Evolutionary conservation across 2,329 filamentous ascomycete genomes (phyloP), one percentile per base, ranked within the genome.

Genomic region (Cladosporium sp.): DNA sequence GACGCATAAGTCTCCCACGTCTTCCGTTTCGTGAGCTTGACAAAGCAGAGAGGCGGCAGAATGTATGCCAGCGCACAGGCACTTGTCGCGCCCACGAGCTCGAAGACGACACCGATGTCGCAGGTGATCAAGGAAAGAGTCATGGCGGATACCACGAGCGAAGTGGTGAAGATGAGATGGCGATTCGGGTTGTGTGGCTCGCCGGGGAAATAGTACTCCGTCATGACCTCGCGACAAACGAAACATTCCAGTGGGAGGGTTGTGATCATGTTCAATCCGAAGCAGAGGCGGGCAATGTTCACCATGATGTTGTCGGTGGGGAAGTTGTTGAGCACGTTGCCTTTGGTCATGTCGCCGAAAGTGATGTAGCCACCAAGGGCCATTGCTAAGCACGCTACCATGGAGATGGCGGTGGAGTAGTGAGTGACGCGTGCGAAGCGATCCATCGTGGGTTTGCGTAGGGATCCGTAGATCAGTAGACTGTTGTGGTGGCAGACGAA

Each of bases 311-410:
- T 97, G 75, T 95, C 86, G 19, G 86, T 81, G 1, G 92, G 89
- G 71, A 99, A 97, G 77, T 99, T 99, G 80, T 99, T 99, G 68
- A 99, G 86, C 55, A 99, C 91, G 73, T 99, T 99, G 71, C 94
- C 94, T 65, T 92, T 81, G 3, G 94, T 99, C 69, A 87, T 85
- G 75, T 93, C 90, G 63, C 94, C 93, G 70, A 99, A 99, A 17
- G 89, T 92, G 43, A 99, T 82, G 76, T 96, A 97, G 22, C 94
- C 94, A 2, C 88, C 85, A 7, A 97, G 80, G 0, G 91, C 94
- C 86, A 99, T 90, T 60, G 87, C 76, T 55, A 99, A 82, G 71
- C 94, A 99, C 58, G 93, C 92, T n/a, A 92, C 66, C 82, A 97
- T 90, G 42, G 92, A 97, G 50, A 97, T 86, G 64, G 82, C 84